Base-by-base conservation (phyloP, 495 filamentous ascomycete species). In the Trichoderma parareesei region DNA sequence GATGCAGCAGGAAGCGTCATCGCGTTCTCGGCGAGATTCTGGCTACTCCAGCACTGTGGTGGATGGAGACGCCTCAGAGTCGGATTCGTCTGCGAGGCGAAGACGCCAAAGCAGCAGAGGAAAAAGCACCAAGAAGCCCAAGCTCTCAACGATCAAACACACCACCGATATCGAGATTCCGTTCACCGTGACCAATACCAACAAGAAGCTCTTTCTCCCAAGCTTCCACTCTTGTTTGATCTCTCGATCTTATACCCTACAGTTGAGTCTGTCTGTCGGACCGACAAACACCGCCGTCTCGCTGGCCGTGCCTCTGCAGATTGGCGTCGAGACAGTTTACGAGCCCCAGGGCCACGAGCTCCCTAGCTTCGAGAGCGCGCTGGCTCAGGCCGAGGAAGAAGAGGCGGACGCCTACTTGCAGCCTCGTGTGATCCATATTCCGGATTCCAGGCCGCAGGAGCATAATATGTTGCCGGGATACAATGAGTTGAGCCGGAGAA, bases 191-290 rank as follows among this genome's bases (percentile, higher is more conserved):
- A 92, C 94, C 0, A 77, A 74, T 10, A 69, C 73, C 20, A 63
- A 63, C 61, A 85, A 83, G 68, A 90, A 87, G 66, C 78, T 85
- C 2, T 92, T 93, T 75, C 75, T 94, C 38, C 95, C 94, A 0
- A 92, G 91, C 18, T 98, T 98, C 77, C 87, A 94, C 76, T 85
- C 86, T 63, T 98, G 94, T 75, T 83, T 96, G 69, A 78, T 89
- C 38, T 89, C 88, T 16, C 87, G 94, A 65, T 76, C 87, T 35
- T 98, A 98, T 76, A 77, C 81, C 9, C 79, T 97, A 27, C 87
- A 89, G 49, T 76, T 98, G 60, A 78, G 79, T 8, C 75, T 90
- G 48, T 82, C 85, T 63, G 82, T 85, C 0, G 76, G 84, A n/a
- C 79, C 80, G 38, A 71, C 84, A 20, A 74, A 73, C 16, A 84